These are phyloP conservation scores for Microsporum audouinii DNA, from an alignment of 2,329 filamentous ascomycete species.

Conservation along the genomic window DNA sequence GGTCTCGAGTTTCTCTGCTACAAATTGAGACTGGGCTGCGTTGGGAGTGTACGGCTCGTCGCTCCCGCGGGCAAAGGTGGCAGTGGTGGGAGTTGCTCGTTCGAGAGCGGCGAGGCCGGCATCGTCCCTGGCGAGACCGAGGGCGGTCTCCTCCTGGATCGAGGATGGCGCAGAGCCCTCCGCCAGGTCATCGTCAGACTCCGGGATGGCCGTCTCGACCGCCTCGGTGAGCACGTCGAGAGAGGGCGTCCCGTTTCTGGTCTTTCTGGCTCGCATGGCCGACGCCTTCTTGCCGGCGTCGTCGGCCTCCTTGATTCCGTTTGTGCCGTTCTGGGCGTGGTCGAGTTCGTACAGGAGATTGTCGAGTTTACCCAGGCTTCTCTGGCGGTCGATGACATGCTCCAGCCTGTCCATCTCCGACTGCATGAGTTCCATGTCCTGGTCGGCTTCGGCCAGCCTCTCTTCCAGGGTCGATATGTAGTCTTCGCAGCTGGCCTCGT, in stretches of 20 bases:
- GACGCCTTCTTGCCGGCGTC: slow-evolving; percentile 18
- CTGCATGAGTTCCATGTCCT: slow-evolving; percentile 93
- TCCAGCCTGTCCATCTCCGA: slow-evolving; percentile 89
- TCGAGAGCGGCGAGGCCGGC: slow-evolving; percentile 29
- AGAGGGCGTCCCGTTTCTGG: slow-evolving; percentile 24
- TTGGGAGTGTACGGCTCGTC: slow-evolving; percentile 45
- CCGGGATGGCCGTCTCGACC: slow-evolving; percentile 35
- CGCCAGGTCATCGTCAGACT: slow-evolving; percentile 32
- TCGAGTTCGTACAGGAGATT: slow-evolving; percentile 86
- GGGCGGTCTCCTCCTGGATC: slow-evolving; percentile 13
- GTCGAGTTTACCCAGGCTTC: slow-evolving; percentile 88
- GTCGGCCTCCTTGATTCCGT: slow-evolving; percentile 18
- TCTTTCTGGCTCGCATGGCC: slow-evolving; percentile 18
- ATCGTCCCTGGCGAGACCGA: slow-evolving; percentile 17
- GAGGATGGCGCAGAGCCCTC: slow-evolving; percentile 21
- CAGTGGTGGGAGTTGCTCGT: slow-evolving; percentile 18
- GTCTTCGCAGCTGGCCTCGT: slow-evolving; percentile 80
- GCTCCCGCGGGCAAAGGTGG: slow-evolving; percentile 8
- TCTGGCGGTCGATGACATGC: slow-evolving; percentile 87
- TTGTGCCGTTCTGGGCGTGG: slow-evolving; percentile 49
- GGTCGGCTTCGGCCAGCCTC: slow-evolving; percentile 85
- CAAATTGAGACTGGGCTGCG: slow-evolving; percentile 70
- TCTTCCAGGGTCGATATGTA: slow-evolving; percentile 97
- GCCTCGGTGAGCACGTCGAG: slow-evolving; percentile 36
- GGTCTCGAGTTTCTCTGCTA: slow-evolving; percentile 83